These are phyloP conservation scores for Phytophthora multivora DNA, from an alignment of 352 stramenopile genomes.

Conservation along the genomic window DNA sequence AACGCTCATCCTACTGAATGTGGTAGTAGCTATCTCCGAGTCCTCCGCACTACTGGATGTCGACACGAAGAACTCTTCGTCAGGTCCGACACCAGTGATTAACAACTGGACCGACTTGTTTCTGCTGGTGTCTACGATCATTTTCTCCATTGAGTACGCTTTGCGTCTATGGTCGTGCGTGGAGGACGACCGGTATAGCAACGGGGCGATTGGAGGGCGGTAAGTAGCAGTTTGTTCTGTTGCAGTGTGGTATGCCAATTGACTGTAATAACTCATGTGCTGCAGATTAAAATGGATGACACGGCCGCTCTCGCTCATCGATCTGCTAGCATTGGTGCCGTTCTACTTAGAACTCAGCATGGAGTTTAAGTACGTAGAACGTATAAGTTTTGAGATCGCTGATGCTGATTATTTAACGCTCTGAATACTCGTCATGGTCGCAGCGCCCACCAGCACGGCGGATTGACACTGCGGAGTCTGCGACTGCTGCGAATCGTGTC, in stretches of 20 bases:
- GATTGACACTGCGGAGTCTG: conserved; percentile 55
- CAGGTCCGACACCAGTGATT: conserved; percentile 1
- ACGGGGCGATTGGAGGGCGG: conserved; percentile 42
- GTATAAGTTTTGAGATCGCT: neutral
- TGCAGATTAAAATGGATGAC: conserved; percentile 63
- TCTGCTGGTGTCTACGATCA: conserved; percentile 55
- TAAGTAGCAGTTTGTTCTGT: conserved; percentile 1
- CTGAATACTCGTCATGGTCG: neutral
- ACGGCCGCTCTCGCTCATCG: conserved; percentile 59
- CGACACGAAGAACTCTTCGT: conserved; percentile 4
- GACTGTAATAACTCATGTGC: neutral
- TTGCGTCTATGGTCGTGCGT: conserved; percentile 69
- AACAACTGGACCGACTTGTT: conserved; percentile 54
- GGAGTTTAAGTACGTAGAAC: conserved; percentile 42
- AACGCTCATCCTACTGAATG: conserved; percentile 63
- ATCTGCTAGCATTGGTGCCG: conserved; percentile 54
- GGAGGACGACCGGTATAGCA: conserved; percentile 54
- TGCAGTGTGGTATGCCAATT: neutral
- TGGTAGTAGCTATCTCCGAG: conserved; percentile 59
- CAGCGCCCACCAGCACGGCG: conserved; percentile 34
- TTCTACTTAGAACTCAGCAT: conserved; percentile 69
- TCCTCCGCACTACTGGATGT: conserved; percentile 31
- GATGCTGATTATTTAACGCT: neutral
- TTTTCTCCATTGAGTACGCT: conserved; percentile 67
- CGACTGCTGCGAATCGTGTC: conserved; percentile 65